Evolutionary conservation across 176 grass and related monocot species (phyloP), one percentile per base, ranked within the genome.

Genomic region (Paspalum notatum): DNA sequence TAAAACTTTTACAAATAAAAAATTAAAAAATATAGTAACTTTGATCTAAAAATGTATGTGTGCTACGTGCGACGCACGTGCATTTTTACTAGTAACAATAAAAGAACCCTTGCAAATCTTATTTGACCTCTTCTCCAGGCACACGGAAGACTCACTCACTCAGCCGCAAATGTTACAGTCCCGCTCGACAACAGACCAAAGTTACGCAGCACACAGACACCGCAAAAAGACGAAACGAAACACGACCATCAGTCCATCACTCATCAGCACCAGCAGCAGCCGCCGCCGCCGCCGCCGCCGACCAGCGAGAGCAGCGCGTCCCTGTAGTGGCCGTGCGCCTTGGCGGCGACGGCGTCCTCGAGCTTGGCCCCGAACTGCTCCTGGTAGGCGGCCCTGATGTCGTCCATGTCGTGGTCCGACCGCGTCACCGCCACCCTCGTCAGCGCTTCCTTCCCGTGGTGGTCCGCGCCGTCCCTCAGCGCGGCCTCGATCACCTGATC

Each of bases 261-360:
- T 42, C 72, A 41, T 5, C 67, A 48, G 21, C 22, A 70, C 14
- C 62, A 43, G 40, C 40, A 42, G 40, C 8, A 38, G 24, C 67
- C 0, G 1, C 48, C 32, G 7, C 22, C 25, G 24, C 24, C 20
- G 84, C 59, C 62, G 14, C 48, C 76, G 64, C 66, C 89, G 43
- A 88, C 84, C 51, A 98, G 83, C 27, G 95, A 87, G 47, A 98
- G 86, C 78, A 98, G 76, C 20, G 95, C 92, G 55, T 95, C 90
- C 81, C 71, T 91, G 86, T 91, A 98, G 42, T 95, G 66, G 0
- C 96, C 96, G 73, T 87, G 92, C 22, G 92, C 90, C 46, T 55
- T 82, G 84, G 84, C 79, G 5, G 86, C 79, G 13, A 95, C 76
- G 66, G 45, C 81, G 48, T 98, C 92, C 80, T 89, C 88, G 7